Conservation (phyloP, 2,329 filamentous ascomycete species). For the Triangularia verruculosa region DNA sequence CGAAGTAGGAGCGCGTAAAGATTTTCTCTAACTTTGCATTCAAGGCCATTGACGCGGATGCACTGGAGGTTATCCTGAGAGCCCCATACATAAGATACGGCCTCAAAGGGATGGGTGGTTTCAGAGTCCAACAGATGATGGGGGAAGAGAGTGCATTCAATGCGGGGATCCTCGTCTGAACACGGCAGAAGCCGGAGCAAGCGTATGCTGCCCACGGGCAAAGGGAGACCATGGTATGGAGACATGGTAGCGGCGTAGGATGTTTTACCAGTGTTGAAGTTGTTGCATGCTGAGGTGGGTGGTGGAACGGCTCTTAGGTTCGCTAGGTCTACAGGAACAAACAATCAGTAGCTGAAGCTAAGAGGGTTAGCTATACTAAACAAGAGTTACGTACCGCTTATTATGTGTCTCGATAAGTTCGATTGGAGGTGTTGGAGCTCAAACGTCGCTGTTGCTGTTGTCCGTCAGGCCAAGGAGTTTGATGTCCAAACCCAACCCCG, state of each 20-base stretch:
- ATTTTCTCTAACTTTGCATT: neutral
- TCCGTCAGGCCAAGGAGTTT: neutral
- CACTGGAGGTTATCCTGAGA: too few species aligned
- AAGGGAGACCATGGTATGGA: too few species aligned
- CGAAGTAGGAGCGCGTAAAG: neutral
- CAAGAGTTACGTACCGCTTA: too few species aligned
- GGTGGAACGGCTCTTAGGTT: too few species aligned
- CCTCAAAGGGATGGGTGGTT: neutral
- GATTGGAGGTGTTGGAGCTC: conserved; percentile 6
- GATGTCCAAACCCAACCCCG: conserved; percentile 11
- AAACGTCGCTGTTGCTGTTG: conserved; percentile 4
- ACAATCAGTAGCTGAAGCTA: too few species aligned
- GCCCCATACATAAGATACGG: neutral
- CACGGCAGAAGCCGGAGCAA: neutral
- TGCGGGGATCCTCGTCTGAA: too few species aligned
- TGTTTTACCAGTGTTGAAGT: too few species aligned
- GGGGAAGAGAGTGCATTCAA: neutral
- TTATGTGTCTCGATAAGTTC: too few species aligned
- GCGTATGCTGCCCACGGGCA: neutral
- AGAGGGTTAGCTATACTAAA: too few species aligned
- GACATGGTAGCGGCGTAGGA: too few species aligned
- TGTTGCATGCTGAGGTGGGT: too few species aligned
- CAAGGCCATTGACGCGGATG: neutral
- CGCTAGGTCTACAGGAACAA: too few species aligned
- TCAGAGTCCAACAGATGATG: neutral